A percentile compares a stretch with the other conserved stretches of the same genome.
Evolutionary conservation across 805 yeast genomes (phyloP).

Genomic region (Barnettozyma pratensis): DNA sequence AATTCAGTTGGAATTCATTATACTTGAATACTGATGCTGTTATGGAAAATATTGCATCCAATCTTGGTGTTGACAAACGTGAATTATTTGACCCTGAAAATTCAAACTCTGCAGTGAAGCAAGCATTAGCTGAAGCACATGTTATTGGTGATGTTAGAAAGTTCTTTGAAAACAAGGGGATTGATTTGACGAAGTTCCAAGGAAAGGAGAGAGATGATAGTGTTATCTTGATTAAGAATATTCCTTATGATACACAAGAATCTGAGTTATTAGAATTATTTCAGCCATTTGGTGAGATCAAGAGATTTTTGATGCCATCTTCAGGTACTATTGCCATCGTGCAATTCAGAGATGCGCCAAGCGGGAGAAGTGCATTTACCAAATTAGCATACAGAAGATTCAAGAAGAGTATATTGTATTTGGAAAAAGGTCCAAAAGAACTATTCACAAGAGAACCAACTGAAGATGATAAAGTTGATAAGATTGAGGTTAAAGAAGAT

Average conservation of each 20-base stretch:
- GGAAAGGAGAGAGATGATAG: constrained; percentile 70
- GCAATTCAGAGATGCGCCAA: constrained; percentile 76
- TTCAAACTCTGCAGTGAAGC: constrained; percentile 87
- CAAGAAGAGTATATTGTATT: constrained; percentile 78
- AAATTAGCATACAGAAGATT: constrained; percentile 84
- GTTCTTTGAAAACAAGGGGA: constrained; percentile 80
- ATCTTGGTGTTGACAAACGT: constrained; percentile 77
- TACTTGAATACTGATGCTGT: constrained; percentile 91
- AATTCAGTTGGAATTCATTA: constrained; percentile 93
- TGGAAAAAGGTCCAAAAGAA: constrained; percentile 91
- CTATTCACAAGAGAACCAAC: constrained; percentile 60
- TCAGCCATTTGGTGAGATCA: constrained; percentile 71
- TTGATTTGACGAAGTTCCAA: constrained; percentile 71
- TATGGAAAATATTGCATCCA: constrained; percentile 79
- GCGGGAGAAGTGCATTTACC: constrained; percentile 86
- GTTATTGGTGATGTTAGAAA: constrained; percentile 87
- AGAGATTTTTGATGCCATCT: constrained; percentile 87
- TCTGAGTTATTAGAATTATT: constrained; percentile 83
- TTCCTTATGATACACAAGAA: constrained; percentile 79
- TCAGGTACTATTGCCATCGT: constrained; percentile 94
- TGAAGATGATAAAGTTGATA: constrained; percentile 19
- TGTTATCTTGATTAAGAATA: constrained; percentile 80
- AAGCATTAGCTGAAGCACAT: constrained; percentile 95
- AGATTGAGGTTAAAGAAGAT: constrained; percentile 27
- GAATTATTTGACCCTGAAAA: constrained; percentile 85